Evolutionary conservation across 345 rosid species (phyloP).

Genomic region (Populus nigra): DNA sequence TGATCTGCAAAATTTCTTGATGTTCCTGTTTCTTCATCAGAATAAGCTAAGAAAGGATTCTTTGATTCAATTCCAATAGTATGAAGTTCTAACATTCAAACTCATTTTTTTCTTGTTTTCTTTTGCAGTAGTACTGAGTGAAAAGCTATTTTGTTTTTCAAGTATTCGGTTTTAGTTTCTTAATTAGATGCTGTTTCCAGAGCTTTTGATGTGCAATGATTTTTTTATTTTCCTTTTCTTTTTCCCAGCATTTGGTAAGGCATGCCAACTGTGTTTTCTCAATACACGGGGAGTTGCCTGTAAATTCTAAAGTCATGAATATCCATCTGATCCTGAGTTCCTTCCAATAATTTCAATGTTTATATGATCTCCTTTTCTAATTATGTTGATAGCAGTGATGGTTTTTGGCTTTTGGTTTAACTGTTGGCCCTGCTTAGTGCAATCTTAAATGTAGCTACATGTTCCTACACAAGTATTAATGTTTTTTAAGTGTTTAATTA

Average conservation of each 20-base stretch:
- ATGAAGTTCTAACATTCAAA: not conserved
- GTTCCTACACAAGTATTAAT: conserved; percentile 11
- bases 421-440: conserved; percentile 20
- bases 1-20: not conserved
- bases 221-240: not conserved
- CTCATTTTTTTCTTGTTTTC: not conserved
- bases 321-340: not conserved
- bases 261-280: not conserved
- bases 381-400: conserved; percentile 17
- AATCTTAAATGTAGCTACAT: conserved; percentile 15
- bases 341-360: not conserved
- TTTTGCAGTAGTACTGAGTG: not conserved
- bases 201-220: not conserved
- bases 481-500: not conserved
- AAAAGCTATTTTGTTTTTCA: not conserved
- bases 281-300: not conserved
- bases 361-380: conserved; percentile 5
- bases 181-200: not conserved
- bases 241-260: not conserved
- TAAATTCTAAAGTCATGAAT: not conserved
- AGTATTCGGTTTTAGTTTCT: not conserved
- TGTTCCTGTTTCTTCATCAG: not conserved
- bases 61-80: not conserved
- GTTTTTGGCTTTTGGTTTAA: conserved; percentile 18
- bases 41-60: not conserved